Percentiles rank a stretch among this genome's conserved stretches.
These are phyloP conservation scores for Carex kokanica DNA, from an alignment of 176 grass and related monocot genomes.

Conservation along the genomic window DNA sequence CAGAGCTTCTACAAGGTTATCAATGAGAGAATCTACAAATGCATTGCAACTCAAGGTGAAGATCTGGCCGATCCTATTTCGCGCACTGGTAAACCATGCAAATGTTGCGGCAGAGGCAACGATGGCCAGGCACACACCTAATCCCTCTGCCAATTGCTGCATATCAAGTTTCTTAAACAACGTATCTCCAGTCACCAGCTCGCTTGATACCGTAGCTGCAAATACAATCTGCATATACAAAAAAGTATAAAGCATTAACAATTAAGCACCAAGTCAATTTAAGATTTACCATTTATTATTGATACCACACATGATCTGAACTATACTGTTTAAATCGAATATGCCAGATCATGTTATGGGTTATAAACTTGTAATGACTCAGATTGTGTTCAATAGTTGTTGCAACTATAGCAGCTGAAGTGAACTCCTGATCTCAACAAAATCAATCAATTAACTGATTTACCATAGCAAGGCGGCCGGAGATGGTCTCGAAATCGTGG, in stretches of 20 bases:
- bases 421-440: background rate
- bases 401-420: background rate
- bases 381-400: background rate
- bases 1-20: conserved; percentile 87
- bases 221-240: conserved; percentile 48
- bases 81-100: conserved; percentile 70
- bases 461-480: conserved; percentile 95
- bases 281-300: background rate
- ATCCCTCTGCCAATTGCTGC: conserved; percentile 73
- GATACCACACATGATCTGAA: background rate
- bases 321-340: background rate
- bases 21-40: conserved; percentile 92
- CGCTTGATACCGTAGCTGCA: conserved; percentile 60
- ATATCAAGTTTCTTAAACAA: conserved; percentile 94
- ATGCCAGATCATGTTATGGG: background rate
- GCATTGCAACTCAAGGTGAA: conserved; percentile 66
- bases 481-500: conserved; percentile 89
- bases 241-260: background rate
- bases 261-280: background rate
- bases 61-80: conserved; percentile 75
- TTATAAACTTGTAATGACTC: background rate
- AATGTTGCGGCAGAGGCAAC: conserved; percentile 65
- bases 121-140: conserved; percentile 62
- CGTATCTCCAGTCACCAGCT: conserved; percentile 75
- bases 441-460: background rate